Evolutionary conservation across 78 protist species (phyloP), one percentile per base, ranked within the genome.

Genomic region (Tieghemostelium lacteum): DNA sequence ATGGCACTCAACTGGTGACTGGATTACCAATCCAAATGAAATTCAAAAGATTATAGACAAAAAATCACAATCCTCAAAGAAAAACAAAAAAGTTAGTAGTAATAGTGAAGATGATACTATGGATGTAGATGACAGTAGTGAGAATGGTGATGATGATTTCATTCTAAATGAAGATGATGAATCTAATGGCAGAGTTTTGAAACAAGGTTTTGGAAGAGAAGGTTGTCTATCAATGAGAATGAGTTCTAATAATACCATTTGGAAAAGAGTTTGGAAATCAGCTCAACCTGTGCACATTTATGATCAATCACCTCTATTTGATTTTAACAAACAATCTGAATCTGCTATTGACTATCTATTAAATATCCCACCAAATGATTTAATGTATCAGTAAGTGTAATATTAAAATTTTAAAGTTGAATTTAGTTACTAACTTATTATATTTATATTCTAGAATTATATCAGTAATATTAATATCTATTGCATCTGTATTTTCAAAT

Each of bases 1-100:
- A 66, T 83, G 91, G 91, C 91, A 83, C 31, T 83, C 91, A 26
- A 36, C n/a, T 12, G 19, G 71, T 24, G 91, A 83, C 45, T 83
- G 91, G 91, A 29, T 83, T 5, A 61, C 72, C 45, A 71, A 71
- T 28, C 63, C 42, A 20, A 42, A 26, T 20, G 77, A 71, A 33
- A 50, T 71, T 24, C 29, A 67, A 42, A 33, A 34, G 17, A 42
- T 67, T 42, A 28, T 40, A 42, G 20, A 28, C 36, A 67, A 45
- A n/a, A n/a, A n/a, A n/a, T n/a, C n/a, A n/a, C n/a, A 60, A 8
- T 28, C 2, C 8, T 7, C 22, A 33, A 12, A 60, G 5, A 60
- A 31, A 10, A 2, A 60, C 29, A 28, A 12, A 28, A 28, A 60
- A 16, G 28, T 36, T 17, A 36, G 17, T 64, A 14, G 36, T 20